Evolutionary conservation across 495 filamentous ascomycete species (phyloP).

Genomic region (Penicillium odoratum): DNA sequence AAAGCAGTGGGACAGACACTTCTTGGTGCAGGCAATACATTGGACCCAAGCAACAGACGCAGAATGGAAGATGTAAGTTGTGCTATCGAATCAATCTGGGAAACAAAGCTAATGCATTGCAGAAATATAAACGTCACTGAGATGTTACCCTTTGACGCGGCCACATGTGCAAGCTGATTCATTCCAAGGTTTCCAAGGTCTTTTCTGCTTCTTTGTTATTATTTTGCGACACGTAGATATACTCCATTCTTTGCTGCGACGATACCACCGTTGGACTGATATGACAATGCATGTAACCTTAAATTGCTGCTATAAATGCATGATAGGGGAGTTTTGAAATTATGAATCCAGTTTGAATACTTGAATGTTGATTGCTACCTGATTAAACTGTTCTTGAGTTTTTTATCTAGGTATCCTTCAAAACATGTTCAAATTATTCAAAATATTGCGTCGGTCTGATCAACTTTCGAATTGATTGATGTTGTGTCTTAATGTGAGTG

Average conservation of each 20-base stretch:
- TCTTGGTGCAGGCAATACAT: slow-evolving; percentile 87
- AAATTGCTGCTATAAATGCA: slow-evolving; percentile 15
- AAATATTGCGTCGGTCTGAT: too few relatives aligned
- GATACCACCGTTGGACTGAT: slow-evolving; percentile 5
- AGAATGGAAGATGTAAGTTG: slow-evolving; percentile 82
- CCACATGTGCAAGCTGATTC: too few relatives aligned
- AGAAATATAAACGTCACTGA: slow-evolving; percentile 51
- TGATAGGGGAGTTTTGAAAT: slow-evolving; percentile 10
- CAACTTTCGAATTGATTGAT: too few relatives aligned
- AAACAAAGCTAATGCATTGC: slow-evolving; percentile 2
- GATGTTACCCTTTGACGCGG: background rate
- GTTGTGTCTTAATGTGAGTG: too few relatives aligned
- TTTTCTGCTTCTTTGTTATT: background rate
- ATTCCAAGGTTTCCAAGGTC: background rate
- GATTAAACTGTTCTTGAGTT: too few relatives aligned
- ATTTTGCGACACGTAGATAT: slow-evolving; percentile 3
- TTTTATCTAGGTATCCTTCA: too few relatives aligned
- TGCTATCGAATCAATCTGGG: background rate
- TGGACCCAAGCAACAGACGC: slow-evolving; percentile 81
- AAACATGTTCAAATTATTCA: too few relatives aligned
- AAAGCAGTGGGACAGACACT: slow-evolving; percentile 88
- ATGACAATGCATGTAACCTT: slow-evolving; percentile 1
- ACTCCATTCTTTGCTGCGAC: slow-evolving; percentile 5
- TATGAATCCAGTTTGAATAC: background rate
- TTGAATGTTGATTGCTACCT: too few relatives aligned